phyloP scores from a whole-genome alignment of 2,329 filamentous ascomycete species.

The Calonectria leucothoes region DNA sequence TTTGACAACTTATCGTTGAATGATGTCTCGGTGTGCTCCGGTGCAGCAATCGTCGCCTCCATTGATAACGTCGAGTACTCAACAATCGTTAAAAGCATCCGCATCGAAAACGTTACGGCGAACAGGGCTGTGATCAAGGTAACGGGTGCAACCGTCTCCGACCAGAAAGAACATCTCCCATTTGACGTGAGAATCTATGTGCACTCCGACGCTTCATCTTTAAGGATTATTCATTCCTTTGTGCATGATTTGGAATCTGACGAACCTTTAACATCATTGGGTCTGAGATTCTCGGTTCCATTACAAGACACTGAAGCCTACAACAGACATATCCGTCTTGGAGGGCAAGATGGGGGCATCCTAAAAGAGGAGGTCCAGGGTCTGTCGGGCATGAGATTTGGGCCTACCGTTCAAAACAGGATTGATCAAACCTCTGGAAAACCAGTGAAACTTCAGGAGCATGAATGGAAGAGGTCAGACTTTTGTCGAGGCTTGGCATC shows the following conservation, averaged over 20 bases:
- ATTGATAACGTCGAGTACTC: slow-evolving; percentile 26
- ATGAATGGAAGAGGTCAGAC: slow-evolving; percentile 30
- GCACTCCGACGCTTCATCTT: slow-evolving; percentile 65
- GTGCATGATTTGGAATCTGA: slow-evolving; percentile 62
- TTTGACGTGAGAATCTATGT: slow-evolving; percentile 58
- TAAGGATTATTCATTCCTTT: slow-evolving; percentile 65
- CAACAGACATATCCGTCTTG: slow-evolving; percentile 68
- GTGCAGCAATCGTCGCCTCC: slow-evolving; percentile 28
- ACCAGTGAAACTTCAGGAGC: slow-evolving; percentile 38
- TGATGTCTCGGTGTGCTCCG: slow-evolving; percentile 3
- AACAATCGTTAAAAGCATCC: slow-evolving; percentile 7
- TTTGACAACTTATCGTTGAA: slow-evolving; percentile 19
- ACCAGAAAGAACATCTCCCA: slow-evolving; percentile 21
- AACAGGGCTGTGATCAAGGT: slow-evolving; percentile 29
- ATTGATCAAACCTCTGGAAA: slow-evolving; percentile 61
- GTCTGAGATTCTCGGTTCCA: slow-evolving; percentile 66
- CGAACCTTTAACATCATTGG: slow-evolving; percentile 64
- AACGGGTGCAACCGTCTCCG: slow-evolving; percentile 6
- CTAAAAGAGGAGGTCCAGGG: slow-evolving; percentile 69
- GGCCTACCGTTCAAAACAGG: slow-evolving; percentile 63
- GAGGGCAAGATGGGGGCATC: slow-evolving; percentile 64
- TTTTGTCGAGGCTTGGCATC: slow-evolving; percentile 57
- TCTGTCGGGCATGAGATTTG: slow-evolving; percentile 66
- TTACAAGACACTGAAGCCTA: slow-evolving; percentile 63
- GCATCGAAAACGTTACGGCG: slow-evolving; percentile 22